Conservation (phyloP, 2,329 filamentous ascomycete genomes). For the Claviceps citrina region DNA sequence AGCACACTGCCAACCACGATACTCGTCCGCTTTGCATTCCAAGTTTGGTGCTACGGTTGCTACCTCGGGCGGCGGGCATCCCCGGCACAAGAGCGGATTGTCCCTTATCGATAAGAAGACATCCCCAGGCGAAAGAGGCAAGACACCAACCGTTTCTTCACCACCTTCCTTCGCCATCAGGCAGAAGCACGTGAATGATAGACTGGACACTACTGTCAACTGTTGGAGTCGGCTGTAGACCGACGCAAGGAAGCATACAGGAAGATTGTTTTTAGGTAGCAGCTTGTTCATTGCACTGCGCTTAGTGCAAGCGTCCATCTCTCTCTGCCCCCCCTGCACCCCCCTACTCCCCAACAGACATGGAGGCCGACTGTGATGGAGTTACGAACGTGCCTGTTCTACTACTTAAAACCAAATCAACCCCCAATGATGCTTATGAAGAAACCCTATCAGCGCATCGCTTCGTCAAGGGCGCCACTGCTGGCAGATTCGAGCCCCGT, state of each 20-base stretch:
- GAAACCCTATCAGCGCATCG: conserved; percentile 33
- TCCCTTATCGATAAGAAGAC: conserved; percentile 8
- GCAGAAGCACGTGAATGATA: neutral
- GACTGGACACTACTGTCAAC: neutral
- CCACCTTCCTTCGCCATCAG: neutral
- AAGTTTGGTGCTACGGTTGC: no score
- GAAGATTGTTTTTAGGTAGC: neutral
- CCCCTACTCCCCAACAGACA: no score
- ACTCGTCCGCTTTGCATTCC: no score
- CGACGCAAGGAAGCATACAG: neutral
- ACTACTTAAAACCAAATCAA: conserved; percentile 64
- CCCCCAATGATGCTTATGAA: conserved; percentile 55
- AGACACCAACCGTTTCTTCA: no score
- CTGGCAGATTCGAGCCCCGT: conserved; percentile 38
- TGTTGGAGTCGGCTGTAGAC: neutral
- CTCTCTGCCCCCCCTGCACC: no score
- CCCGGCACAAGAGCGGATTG: neutral
- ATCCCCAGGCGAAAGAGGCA: no score
- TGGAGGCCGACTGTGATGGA: neutral
- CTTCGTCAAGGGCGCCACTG: conserved; percentile 9
- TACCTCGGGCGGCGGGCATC: no score
- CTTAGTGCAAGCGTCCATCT: neutral
- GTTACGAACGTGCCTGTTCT: conserved; percentile 34
- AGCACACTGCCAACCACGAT: no score
- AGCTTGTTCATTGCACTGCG: neutral